Base-by-base conservation (phyloP, 306 rosid genomes). In the Hylodesmum podocarpum region DNA sequence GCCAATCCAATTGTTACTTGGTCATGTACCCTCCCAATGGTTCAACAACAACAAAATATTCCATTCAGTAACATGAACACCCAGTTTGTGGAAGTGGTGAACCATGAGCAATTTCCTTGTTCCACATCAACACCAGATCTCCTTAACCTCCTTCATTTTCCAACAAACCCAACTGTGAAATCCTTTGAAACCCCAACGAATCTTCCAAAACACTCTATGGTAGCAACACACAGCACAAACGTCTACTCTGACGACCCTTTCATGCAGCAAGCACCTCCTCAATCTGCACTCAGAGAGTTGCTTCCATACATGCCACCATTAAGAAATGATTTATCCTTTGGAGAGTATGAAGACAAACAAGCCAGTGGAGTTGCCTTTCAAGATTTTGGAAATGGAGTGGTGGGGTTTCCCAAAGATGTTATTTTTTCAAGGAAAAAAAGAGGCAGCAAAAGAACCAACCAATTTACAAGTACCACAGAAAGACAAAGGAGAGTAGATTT, bases 401-500 rank as follows among this genome's bases (percentile, higher is more conserved):
- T 83, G 46, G 88, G 89, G 77, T 86, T 88, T 41, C 65, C 84
- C 0, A 72, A 82, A 19, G 90, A 83, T 37, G 72, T 84, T 75
- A 81, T 39, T 66, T 39, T 47, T 37, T 78, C 57, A 19, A 81
- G 82, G 4, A 87, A 79, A 85, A 85, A 77, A 80, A 88, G 41
- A 82, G 87, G 65, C 76, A 78, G 82, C 22, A 89, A 79, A 86
- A 86, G 81, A 73, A 76, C 50, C 21, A 86, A 88, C 54, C 86
- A 76, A 47, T 68, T 83, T n/a, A 63, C 85, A 0, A 34, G 18
- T 21, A 87, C 82, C 15, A 85, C 83, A 4, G 96, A 93, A 78
- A 85, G 85, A 34, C 87, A 81, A 11, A 84, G 92, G 76, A 89
- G 98, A 66, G 88, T 80, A 6, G 89, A 88, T 31, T 75, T 86